A percentile compares a stretch with the other conserved stretches of the same genome.
phyloP scores from a whole-genome alignment of 2,329 filamentous ascomycete genomes.

The Beauveria medogensis region DNA sequence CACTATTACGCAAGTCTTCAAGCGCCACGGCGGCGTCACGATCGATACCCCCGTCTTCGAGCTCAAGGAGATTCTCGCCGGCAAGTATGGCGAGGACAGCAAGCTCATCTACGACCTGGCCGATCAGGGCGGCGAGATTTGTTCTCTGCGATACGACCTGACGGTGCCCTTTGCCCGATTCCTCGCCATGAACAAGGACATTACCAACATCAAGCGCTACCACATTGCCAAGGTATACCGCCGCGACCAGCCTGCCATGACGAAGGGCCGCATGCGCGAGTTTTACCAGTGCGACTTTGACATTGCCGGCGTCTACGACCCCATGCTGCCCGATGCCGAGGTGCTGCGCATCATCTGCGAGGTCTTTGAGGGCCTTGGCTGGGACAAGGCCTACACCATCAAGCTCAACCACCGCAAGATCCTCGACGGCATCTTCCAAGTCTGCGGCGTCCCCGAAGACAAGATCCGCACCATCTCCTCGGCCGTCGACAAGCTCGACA shows the following conservation, averaged over 20 bases:
- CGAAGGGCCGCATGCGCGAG: constrained; percentile 87
- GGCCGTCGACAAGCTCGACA: constrained; percentile 93
- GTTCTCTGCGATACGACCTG: constrained; percentile 74
- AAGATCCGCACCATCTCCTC: constrained; percentile 86
- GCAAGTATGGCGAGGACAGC: constrained; percentile 88
- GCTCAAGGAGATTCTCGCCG: constrained; percentile 74
- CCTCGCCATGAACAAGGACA: constrained; percentile 80
- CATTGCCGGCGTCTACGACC: constrained; percentile 78
- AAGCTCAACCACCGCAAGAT: constrained; percentile 76
- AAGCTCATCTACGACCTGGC: constrained; percentile 86
- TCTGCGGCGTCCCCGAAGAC: constrained; percentile 74
- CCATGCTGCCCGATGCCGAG: constrained; percentile 90
- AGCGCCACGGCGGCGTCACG: constrained; percentile 71
- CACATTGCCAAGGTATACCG: constrained; percentile 81
- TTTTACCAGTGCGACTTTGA: constrained; percentile 98
- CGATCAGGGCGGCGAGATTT: constrained; percentile 73
- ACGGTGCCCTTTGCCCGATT: constrained; percentile 88
- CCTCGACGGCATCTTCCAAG: constrained; percentile 76
- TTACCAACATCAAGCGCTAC: constrained; percentile 84
- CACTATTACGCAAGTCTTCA: constrained; percentile 71
- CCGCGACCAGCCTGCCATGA: constrained; percentile 53
- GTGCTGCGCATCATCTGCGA: constrained; percentile 77
- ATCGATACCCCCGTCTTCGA: constrained; percentile 83
- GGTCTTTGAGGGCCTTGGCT: constrained; percentile 73
- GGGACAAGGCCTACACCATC: constrained; percentile 68